phyloP scores from a whole-genome alignment of 345 rosid species.

The Brassica incana region DNA sequence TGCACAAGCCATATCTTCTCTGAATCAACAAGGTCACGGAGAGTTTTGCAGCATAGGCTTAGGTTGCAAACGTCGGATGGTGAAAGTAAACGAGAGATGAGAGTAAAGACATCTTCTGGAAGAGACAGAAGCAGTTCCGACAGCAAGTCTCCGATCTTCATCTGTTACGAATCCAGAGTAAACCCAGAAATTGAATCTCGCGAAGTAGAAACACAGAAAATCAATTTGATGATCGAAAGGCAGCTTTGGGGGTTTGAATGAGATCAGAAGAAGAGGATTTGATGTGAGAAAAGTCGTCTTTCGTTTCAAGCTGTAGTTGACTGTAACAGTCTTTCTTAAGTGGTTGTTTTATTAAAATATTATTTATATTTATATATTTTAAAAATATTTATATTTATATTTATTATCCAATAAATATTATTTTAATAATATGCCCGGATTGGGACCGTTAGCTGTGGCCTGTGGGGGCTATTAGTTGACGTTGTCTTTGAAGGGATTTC shows the following conservation, averaged over 20 bases:
- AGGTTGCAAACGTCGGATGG: constrained; percentile 65
- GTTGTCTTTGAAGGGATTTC: no score
- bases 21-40: constrained; percentile 44
- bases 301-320: not conserved
- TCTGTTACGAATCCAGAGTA: not conserved
- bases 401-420: no score
- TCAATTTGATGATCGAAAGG: not conserved
- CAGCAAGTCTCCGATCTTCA: constrained; percentile 29
- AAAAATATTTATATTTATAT: no score
- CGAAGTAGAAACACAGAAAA: not conserved
- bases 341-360: not conserved
- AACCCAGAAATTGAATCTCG: not conserved
- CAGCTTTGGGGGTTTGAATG: not conserved
- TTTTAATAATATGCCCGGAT: not conserved
- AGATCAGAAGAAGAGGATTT: not conserved
- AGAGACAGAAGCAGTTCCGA: constrained; percentile 47
- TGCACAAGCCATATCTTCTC: constrained; percentile 75
- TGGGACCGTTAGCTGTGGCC: not conserved
- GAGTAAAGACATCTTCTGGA: constrained; percentile 68
- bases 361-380: no score
- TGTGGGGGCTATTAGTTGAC: not conserved
- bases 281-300: not conserved
- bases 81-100: constrained; percentile 54
- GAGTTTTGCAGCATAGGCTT: constrained; percentile 58
- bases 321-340: not conserved